Percentiles rank a stretch among this genome's conserved stretches.
Evolutionary conservation across 2,329 filamentous ascomycete species (phyloP).

Genomic region (Curvularia sp.): DNA sequence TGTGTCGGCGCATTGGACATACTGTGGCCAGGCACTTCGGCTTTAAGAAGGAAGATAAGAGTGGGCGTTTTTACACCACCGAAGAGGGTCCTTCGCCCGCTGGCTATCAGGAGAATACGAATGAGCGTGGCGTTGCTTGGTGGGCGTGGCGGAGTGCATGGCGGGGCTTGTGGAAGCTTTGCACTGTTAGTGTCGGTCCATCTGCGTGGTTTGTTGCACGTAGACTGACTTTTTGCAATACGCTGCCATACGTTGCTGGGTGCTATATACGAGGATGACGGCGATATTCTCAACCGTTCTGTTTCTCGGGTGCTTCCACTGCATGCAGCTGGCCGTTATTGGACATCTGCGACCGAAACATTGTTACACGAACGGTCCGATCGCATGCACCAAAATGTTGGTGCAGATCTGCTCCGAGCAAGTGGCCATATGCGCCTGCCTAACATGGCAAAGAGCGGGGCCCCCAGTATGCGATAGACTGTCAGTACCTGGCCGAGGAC

Average conservation of each 20-base stretch:
- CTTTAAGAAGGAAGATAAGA: slow-evolving; percentile 6
- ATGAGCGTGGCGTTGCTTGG: slow-evolving; percentile 18
- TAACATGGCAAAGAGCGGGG: slow-evolving; percentile 21
- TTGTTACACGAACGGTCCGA: neutral
- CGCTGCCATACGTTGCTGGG: slow-evolving; percentile 8
- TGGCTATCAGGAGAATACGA: slow-evolving; percentile 8
- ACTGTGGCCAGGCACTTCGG: neutral
- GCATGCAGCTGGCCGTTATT: neutral
- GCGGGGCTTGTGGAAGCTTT: slow-evolving; percentile 32
- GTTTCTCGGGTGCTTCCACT: neutral
- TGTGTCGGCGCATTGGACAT: slow-evolving; percentile 7
- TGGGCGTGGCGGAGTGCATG: slow-evolving; percentile 14
- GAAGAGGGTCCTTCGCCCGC: slow-evolving; percentile 4
- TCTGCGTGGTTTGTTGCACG: slow-evolving; percentile 10
- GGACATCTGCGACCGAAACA: neutral
- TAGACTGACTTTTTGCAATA: neutral
- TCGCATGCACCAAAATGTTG: neutral
- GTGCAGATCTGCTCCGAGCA: slow-evolving; percentile 1
- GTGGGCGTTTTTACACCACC: neutral
- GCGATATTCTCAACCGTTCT: too few relatives aligned
- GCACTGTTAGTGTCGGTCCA: slow-evolving; percentile 19
- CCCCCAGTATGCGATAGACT: slow-evolving; percentile 9
- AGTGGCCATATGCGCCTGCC: slow-evolving; percentile 18
- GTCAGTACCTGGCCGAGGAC: slow-evolving; percentile 20
- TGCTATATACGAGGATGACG: neutral